Conservation (phyloP, 202 grass and related monocot species). For the Thinopyrum obtusiflorum region DNA sequence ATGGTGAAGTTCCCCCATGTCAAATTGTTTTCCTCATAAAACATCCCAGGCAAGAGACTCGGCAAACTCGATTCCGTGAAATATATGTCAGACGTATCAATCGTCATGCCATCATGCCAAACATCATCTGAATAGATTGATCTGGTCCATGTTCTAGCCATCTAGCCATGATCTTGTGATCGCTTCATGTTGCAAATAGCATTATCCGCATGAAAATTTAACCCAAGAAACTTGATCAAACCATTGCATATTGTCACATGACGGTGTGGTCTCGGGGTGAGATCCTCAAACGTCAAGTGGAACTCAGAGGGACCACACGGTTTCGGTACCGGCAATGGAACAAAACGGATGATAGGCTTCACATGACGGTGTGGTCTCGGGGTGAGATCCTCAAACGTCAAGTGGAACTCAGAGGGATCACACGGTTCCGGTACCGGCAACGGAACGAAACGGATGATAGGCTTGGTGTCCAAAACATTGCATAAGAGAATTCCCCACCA, state of each 20-base stretch:
- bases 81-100: not conserved
- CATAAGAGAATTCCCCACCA: slow-evolving; percentile 3
- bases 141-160: not conserved
- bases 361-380: not conserved
- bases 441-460: not conserved
- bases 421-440: not conserved
- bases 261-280: not conserved
- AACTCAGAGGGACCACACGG: not conserved
- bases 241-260: not conserved
- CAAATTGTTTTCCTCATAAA: not conserved
- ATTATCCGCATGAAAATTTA: not conserved
- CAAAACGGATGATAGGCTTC: not conserved
- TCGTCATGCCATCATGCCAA: not conserved
- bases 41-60: not conserved
- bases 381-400: not conserved
- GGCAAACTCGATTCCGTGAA: not conserved
- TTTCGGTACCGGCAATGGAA: not conserved
- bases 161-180: not conserved
- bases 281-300: not conserved
- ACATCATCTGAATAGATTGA: not conserved
- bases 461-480: not conserved
- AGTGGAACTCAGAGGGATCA: not conserved
- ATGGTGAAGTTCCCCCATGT: not conserved
- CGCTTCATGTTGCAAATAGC: not conserved
- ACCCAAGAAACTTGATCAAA: not conserved